Base-by-base conservation (phyloP, 257 asterid genomes). In the Solanum peruvianum region DNA sequence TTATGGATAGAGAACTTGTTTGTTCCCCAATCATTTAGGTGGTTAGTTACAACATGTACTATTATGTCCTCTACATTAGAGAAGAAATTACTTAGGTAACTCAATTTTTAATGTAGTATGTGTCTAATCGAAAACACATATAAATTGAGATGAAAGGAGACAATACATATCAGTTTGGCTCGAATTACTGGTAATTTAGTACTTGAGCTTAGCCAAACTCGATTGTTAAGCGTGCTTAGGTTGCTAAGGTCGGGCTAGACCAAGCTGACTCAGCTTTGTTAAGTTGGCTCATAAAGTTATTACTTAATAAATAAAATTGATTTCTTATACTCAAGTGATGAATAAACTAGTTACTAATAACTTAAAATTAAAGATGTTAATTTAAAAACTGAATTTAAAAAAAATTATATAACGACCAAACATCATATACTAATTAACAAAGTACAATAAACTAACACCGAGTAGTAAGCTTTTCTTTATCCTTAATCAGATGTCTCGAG, bases 1-100 rank as follows among this genome's bases (percentile, higher is more conserved):
- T 37, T 1, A 42, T n/a, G 83, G 33, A 3, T 1, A 3, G 83
- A 3, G 4, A 9, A n/a, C 6, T 62, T 4, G 0, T 7, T 42
- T 42, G n/a, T 76, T n/a, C 14, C 4, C 3, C 37, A 23, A 13
- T 13, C 23, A n/a, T 42, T 23, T 75, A 75, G 82, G 20, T 66
- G 0, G 11, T 29, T 15, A 14, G 23, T 7, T 14, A 7, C 23
- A 4, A 0, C 2, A 5, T 5, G 10, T 66, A 25, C 25, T 66
- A 25, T 2, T 25, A 25, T 25, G 18, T 64, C 33, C 35, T 64
- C 35, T 11, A 62, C 3, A 60, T 2, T 21, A 1, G 71, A 21
- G 71, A 25, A 25, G 4, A 64, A n/a, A 64, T 64, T 64, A 23
- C 69, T 23, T 9, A 10, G 7, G 69, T 23, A 60, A 60, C 69